Base-by-base conservation (phyloP, 768 basidiomycete species). In the Mycena haematopus region DNA sequence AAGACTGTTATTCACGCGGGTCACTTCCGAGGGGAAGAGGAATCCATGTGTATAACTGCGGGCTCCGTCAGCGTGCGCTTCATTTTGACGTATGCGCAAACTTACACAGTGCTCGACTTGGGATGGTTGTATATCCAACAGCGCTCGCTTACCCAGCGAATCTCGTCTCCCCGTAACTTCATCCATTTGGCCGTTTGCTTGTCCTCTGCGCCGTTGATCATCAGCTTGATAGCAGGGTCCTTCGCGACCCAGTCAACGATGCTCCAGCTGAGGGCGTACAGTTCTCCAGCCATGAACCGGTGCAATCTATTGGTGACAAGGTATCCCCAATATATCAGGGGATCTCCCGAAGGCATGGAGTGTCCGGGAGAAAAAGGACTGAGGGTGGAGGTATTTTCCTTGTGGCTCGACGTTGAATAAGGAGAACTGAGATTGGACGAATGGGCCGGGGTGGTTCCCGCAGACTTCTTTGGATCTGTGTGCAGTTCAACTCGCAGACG, bases 41-140 rank as follows among this genome's bases (percentile, higher is more conserved):
- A 93, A 99, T 0, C 96, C 96, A 75, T 97, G 96, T 8, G 94
- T 87, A 72, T 98, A 96, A 13, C 93, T 94, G 58, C 56, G 19
- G 25, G 65, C 1, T 22, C 51, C 50, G 51, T 58, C 45, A 56
- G 58, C 50, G 67, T 51, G 24, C 24, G 38, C 33, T 35, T 63
- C 24, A 27, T 42, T 58, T 22, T 56, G 36, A 35, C 36, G 62
- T 21, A 49, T 29, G 54, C 58, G 58, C 31, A 25, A 29, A 81
- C 92, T 71, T 80, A 95, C 88, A 96, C 95, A 21, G 96, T 97
- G 51, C 92, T 91, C 17, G 92, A 88, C 52, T 94, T 89, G 2
- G 96, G 96, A 76, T 98, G 96, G 72, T 99, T 96, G 75, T 99
- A 98, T 67, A 99, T 93, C 93, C 94, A 96, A 76, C 96, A 99